A percentile compares a stretch with the other conserved stretches of the same genome.
Evolutionary conservation across 495 filamentous ascomycete species (phyloP).

Genomic region (Aspergillus incahuasiensis): DNA sequence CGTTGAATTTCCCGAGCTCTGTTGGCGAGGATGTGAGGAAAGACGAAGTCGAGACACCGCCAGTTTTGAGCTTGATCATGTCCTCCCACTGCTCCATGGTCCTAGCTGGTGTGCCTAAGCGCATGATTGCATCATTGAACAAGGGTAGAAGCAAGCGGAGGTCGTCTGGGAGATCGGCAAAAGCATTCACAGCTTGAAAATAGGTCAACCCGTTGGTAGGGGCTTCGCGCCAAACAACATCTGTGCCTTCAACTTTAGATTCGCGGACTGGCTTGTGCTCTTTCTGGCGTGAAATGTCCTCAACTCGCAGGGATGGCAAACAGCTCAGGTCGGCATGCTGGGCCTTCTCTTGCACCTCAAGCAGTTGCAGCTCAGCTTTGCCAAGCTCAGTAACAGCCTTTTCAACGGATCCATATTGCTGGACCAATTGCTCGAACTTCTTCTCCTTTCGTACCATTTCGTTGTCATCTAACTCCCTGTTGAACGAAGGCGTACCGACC

Average conservation of each 20-base stretch:
- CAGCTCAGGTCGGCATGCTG: slow-evolving; percentile 79
- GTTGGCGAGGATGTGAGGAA: slow-evolving; percentile 70
- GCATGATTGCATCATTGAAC: slow-evolving; percentile 89
- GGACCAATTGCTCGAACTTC: slow-evolving; percentile 65
- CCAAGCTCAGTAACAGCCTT: slow-evolving; percentile 65
- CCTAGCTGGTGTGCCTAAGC: slow-evolving; percentile 79
- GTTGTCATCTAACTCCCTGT: slow-evolving; percentile 67
- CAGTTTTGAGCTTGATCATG: slow-evolving; percentile 90
- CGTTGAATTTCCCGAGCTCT: slow-evolving; percentile 62
- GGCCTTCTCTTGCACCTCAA: slow-evolving; percentile 76
- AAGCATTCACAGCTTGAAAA: slow-evolving; percentile 79
- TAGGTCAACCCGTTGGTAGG: slow-evolving; percentile 95
- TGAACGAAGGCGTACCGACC: slow-evolving; percentile 73
- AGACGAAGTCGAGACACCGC: slow-evolving; percentile 79
- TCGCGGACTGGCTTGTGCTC: slow-evolving; percentile 66
- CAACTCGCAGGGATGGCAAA: slow-evolving; percentile 79
- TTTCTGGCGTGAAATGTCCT: slow-evolving; percentile 78
- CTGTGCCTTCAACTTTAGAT: slow-evolving; percentile 58
- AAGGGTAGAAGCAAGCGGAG: slow-evolving; percentile 80
- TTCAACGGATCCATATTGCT: slow-evolving; percentile 63
- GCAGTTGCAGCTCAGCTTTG: slow-evolving; percentile 71
- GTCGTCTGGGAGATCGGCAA: slow-evolving; percentile 78
- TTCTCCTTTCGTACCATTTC: slow-evolving; percentile 63
- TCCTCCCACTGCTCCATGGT: slow-evolving; percentile 95
- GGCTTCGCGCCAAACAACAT: slow-evolving; percentile 85